Base-by-base conservation (phyloP, 306 rosid genomes). In the Cyclanthera cordifolia region DNA sequence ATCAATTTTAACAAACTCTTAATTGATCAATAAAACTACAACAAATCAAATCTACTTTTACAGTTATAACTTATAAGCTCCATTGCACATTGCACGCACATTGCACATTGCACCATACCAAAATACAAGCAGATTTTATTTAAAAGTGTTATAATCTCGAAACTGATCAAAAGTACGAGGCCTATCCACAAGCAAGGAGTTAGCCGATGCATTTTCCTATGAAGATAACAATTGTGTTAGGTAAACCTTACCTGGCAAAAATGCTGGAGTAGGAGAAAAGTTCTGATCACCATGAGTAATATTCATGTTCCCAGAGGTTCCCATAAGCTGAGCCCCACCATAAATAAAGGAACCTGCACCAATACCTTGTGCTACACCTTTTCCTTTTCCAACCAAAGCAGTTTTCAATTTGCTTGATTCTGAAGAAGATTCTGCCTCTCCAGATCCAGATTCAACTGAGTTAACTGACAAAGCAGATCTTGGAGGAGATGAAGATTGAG, bases 401-500 rank as follows among this genome's bases (percentile, higher is more conserved):
- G 88, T 84, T 76, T 85, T 86, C 45, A 81, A 78, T 78, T 86
- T 86, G 68, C 82, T 87, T 37, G 83, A 78, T 63, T 90, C 97
- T 71, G 91, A 82, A 71, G 83, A 37, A 14, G 85, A 77, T 49
- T 88, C 99, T 8, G 51, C 81, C 66, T 88, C 97, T 68, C 80
- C 90, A 48, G 95, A 73, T 65, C 80, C 90, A 48, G 95, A 73
- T 73, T 88, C 95, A 28, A 81, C 41, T 65, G 88, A 82, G 79
- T 76, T 82, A 65, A 51, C 70, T 51, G 91, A 76, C 11, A 54
- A 61, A 25, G 81, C 74, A 27, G 86, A 74, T 75, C 79, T 85
- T 13, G 91, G 88, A 2, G 96, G 96, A 57, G 98, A 87, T 28
- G 94, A 88, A 71, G 82, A 70, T 72, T 78, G 91, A 76, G 97